These are phyloP conservation scores for Agrocybe chaxingu DNA, from an alignment of 768 basidiomycete genomes.

Conservation along the genomic window DNA sequence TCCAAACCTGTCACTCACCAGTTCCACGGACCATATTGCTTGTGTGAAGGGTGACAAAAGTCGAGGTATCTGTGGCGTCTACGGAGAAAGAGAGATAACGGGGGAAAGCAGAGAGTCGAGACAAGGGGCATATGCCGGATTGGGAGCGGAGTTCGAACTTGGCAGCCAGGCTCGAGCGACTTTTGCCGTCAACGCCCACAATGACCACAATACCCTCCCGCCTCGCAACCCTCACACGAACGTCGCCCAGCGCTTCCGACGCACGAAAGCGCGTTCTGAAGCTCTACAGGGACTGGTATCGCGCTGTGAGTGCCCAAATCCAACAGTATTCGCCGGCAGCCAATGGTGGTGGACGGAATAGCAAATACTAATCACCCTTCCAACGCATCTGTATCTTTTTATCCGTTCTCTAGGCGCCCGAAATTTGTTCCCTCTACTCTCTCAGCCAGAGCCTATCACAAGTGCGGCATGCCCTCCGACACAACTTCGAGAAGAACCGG, in stretches of 20 bases:
- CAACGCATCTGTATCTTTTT: no score
- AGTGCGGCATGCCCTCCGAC: constrained; percentile 79
- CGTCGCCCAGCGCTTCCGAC: constrained; percentile 55
- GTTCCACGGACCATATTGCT: constrained; percentile 47
- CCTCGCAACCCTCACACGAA: constrained; percentile 66
- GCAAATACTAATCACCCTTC: neutral
- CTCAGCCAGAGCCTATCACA: constrained; percentile 75
- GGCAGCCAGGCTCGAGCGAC: constrained; percentile 13
- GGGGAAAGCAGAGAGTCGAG: constrained; percentile 6
- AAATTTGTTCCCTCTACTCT: constrained; percentile 79
- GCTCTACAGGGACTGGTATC: constrained; percentile 92
- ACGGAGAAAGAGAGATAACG: constrained; percentile 9
- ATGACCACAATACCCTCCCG: constrained; percentile 85
- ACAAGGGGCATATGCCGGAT: constrained; percentile 9
- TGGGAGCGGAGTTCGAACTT: constrained; percentile 24
- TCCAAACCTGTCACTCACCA: constrained; percentile 26
- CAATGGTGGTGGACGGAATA: neutral
- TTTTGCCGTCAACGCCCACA: constrained; percentile 7
- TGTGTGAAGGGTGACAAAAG: constrained; percentile 8
- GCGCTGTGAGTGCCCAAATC: constrained; percentile 58
- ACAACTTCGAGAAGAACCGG: constrained; percentile 83
- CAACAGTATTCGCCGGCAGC: neutral
- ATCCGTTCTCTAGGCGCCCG: constrained; percentile 66
- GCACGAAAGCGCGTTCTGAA: constrained; percentile 67
- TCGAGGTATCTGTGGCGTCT: constrained; percentile 1